Conservation (phyloP, 2,329 filamentous ascomycete genomes). For the Thelonectria rubi region DNA sequence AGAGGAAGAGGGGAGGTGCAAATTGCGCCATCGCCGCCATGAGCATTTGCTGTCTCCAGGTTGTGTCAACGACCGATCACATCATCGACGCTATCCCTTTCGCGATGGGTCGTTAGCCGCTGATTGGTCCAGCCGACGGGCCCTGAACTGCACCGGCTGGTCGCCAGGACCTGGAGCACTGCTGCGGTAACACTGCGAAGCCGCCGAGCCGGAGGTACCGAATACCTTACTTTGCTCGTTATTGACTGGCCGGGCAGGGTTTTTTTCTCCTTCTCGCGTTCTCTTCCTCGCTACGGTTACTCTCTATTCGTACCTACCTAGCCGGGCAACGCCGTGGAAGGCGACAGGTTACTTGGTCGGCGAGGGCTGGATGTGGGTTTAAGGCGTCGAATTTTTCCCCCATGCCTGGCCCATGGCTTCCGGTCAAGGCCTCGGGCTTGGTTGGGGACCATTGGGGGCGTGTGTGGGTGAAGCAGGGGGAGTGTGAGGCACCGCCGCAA, state of each 20-base stretch:
- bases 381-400: constrained; percentile 8
- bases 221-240: constrained; percentile 20
- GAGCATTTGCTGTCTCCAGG: constrained; percentile 41
- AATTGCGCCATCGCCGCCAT: constrained; percentile 51
- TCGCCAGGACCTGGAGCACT: constrained; percentile 37
- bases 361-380: constrained; percentile 11
- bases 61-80: constrained; percentile 55
- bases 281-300: too few relatives aligned
- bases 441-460: constrained; percentile 3
- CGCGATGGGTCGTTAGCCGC: constrained; percentile 49
- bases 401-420: constrained; percentile 2
- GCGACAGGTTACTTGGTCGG: constrained; percentile 5
- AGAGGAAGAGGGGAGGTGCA: constrained; percentile 41
- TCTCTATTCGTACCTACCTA: background rate
- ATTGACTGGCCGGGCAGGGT: background rate
- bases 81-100: constrained; percentile 63
- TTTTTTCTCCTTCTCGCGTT: background rate
- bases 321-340: constrained; percentile 9
- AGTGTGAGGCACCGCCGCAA: constrained; percentile 1
- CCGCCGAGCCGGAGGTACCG: constrained; percentile 43
- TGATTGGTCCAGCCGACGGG: constrained; percentile 48
- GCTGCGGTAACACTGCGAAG: constrained; percentile 32
- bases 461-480: constrained; percentile 8
- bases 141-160: constrained; percentile 37
- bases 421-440: constrained; percentile 3